These are phyloP conservation scores for Dictyostelium firmibasis DNA, from an alignment of 78 protist species.

Conservation along the genomic window DNA sequence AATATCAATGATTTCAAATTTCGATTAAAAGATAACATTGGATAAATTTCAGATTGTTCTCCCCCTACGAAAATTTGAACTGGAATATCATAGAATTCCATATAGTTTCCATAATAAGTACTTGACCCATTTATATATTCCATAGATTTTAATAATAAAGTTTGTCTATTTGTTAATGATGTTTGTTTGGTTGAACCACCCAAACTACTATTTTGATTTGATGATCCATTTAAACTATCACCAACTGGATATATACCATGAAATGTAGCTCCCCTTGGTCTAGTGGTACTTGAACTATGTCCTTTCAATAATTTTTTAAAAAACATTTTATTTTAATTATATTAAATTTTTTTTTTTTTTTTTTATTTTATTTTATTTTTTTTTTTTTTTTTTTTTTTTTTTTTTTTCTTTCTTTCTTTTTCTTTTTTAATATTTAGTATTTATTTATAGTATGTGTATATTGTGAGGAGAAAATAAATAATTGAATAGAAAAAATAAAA, in stretches of 20 bases:
- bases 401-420: neutral
- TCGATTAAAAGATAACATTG: neutral
- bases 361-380: neutral
- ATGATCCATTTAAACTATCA: too few relatives aligned
- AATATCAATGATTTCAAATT: conserved; percentile 14
- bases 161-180: neutral
- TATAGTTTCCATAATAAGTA: neutral
- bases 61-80: neutral
- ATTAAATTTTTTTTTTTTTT: too few relatives aligned
- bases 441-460: too few relatives aligned
- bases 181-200: neutral
- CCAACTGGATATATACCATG: neutral
- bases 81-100: conserved; percentile 2
- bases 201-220: too few relatives aligned
- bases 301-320: neutral
- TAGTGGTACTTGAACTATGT: neutral
- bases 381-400: too few relatives aligned
- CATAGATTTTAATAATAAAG: neutral
- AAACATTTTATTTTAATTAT: neutral
- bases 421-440: too few relatives aligned
- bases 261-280: conserved; percentile 11
- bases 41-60: neutral
- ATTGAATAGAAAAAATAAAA: neutral
- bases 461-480: too few relatives aligned
- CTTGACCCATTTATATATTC: neutral